Conservation (phyloP, 495 filamentous ascomycete genomes). For the Corynascus novoguineensis region DNA sequence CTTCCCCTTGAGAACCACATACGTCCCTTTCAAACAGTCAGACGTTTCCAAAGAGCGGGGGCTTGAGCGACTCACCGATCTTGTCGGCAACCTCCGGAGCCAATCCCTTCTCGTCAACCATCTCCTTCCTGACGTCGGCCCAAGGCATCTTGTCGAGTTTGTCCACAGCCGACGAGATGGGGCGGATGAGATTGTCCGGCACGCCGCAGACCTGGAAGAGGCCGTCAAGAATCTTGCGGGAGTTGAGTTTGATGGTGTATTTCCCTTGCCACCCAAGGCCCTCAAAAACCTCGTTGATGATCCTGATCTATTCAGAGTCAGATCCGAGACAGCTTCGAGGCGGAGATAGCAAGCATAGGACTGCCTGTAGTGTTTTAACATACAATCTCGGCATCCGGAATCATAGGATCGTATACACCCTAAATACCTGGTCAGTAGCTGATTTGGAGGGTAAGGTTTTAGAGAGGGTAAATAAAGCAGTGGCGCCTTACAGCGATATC, state of each 20-base stretch:
- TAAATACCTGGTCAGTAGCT: neutral
- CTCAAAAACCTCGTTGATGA: conserved; percentile 81
- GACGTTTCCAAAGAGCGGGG: neutral
- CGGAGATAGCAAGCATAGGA: neutral
- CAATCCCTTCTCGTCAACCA: conserved; percentile 81
- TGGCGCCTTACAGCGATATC: conserved; percentile 67
- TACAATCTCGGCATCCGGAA: conserved; percentile 91
- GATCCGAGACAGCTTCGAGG: neutral
- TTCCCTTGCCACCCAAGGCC: conserved; percentile 55
- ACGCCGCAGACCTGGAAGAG: conserved; percentile 89
- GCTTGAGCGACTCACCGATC: conserved; percentile 69
- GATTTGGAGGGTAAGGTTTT: no score
- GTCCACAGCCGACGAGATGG: conserved; percentile 87
- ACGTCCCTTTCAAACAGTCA: conserved; percentile 13
- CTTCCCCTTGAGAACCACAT: conserved; percentile 20
- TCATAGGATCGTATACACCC: conserved; percentile 79
- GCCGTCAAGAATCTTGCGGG: conserved; percentile 89
- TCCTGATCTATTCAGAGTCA: conserved; percentile 38
- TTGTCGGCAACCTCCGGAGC: conserved; percentile 67
- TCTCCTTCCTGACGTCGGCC: conserved; percentile 84
- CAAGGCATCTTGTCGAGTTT: conserved; percentile 93
- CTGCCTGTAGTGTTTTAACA: neutral
- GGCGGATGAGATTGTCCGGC: conserved; percentile 74
- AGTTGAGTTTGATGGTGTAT: conserved; percentile 86
- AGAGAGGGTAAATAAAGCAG: neutral